Percentiles rank a stretch among this genome's conserved stretches.
phyloP scores from a whole-genome alignment of 129 eudicot species.

The Cynara cardunculus region DNA sequence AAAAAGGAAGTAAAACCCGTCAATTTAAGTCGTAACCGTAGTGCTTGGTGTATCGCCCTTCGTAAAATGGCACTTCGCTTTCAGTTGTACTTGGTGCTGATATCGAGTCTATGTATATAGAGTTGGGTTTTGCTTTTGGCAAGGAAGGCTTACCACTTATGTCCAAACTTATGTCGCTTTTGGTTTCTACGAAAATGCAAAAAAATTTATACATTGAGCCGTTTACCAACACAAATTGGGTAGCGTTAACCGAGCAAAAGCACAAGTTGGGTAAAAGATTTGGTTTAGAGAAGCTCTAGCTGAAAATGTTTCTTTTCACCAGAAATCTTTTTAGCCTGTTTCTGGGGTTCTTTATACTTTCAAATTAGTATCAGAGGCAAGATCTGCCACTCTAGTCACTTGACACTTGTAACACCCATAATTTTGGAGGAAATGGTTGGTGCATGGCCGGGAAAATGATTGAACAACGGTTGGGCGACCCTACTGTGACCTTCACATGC shows the following conservation, averaged over 20 bases:
- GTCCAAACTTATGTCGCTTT: neutral
- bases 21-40: neutral
- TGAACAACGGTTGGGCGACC: too few species aligned
- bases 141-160: neutral
- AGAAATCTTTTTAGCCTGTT: too few species aligned
- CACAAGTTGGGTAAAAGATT: too few species aligned
- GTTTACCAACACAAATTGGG: neutral
- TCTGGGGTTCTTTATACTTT: too few species aligned
- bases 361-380: too few species aligned
- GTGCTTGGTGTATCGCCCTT: neutral
- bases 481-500: too few species aligned
- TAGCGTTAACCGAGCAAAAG: too few species aligned
- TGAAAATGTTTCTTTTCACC: neutral
- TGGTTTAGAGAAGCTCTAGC: neutral
- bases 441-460: too few species aligned
- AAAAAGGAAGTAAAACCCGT: conserved; percentile 42
- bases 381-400: too few species aligned
- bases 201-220: neutral
- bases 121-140: neutral
- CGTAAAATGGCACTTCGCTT: neutral
- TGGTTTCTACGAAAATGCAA: neutral
- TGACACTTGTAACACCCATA: too few species aligned
- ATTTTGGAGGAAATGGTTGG: too few species aligned
- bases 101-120: neutral
- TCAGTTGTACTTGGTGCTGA: neutral